A percentile compares a stretch with the other conserved stretches of the same genome.
Conservation (phyloP, 2,329 filamentous ascomycete genomes). For the Cladobotryum mycophilum region DNA sequence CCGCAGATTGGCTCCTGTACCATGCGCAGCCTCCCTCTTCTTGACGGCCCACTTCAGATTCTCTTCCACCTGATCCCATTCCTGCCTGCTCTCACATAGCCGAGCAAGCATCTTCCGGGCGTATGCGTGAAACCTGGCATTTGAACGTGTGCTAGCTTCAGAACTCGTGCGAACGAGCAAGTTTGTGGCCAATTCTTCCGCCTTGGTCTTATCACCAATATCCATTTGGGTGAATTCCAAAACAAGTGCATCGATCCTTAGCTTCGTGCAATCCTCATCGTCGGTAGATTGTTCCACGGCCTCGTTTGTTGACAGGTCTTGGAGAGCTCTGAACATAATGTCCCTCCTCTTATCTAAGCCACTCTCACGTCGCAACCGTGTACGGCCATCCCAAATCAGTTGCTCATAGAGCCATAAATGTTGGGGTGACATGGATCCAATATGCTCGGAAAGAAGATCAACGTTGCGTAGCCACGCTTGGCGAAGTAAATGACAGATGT, state of each 20-base stretch:
- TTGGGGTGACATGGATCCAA: constrained; percentile 23
- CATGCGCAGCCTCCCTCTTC: constrained; percentile 31
- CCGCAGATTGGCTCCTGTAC: constrained; percentile 27
- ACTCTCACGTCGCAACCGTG: constrained; percentile 27
- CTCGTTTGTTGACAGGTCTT: constrained; percentile 17
- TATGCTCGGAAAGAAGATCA: constrained; percentile 25
- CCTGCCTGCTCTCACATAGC: constrained; percentile 26
- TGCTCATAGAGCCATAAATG: constrained; percentile 34
- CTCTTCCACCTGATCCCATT: constrained; percentile 27
- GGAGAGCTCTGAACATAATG: constrained; percentile 26
- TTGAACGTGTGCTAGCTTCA: constrained; percentile 18
- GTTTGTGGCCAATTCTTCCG: constrained; percentile 25
- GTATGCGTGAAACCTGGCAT: constrained; percentile 32
- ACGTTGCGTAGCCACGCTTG: constrained; percentile 33
- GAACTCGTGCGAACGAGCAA: constrained; percentile 23
- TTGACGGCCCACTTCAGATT: constrained; percentile 27
- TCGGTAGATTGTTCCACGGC: background rate
- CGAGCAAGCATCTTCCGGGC: constrained; percentile 33
- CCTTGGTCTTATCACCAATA: constrained; percentile 24
- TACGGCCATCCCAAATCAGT: constrained; percentile 33
- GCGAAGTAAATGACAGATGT: constrained; percentile 27
- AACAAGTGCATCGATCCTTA: constrained; percentile 28
- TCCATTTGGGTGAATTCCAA: constrained; percentile 35
- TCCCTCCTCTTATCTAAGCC: constrained; percentile 22
- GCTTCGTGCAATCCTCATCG: constrained; percentile 17